Base-by-base conservation (phyloP, 768 basidiomycete genomes). In the Baorangia bicolor region DNA sequence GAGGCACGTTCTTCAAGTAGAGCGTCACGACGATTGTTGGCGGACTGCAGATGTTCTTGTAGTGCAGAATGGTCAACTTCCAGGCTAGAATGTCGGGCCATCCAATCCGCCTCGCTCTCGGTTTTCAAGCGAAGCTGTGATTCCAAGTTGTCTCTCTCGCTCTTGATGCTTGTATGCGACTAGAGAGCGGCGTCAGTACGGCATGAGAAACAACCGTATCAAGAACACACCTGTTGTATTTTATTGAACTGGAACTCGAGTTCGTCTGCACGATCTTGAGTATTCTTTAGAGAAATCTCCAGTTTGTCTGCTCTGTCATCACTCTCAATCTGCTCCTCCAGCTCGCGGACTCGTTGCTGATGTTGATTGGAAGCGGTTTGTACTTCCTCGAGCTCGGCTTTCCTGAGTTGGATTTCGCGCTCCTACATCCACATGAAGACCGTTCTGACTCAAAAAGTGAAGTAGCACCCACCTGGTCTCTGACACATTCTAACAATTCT, bases 201-300 rank as follows among this genome's bases (percentile, higher is more conserved):
- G 16, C 6, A 40, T 2, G 34, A 49, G 28, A 31, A 31, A 37
- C 0, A 18, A 33, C 35, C 6, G 33, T 18, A 40, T 57, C 43
- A 40, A 58, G 16, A 34, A 57, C 75, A 46, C 58, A 85, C 91
- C 82, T 92, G 91, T 64, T 85, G 89, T 38, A 88, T 73, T 66
- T 88, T 90, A 13, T 86, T 84, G 20, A 94, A 74, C 64, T 89
- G 89, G 63, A 91, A 88, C 63, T 92, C 91, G 10, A 93, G 79
- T 65, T 92, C 90, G 56, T 90, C 90, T 5, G 87, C 87, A 51
- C 87, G 86, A 63, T 93, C 84, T 63, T 91, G 89, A 25, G 86
- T 86, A 63, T 91, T 85, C 65, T 86, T 86, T 44, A 94, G 73
- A 9, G 87, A 87, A 42, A 74, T 73, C 66, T 92, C 90, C 25